These are phyloP conservation scores for Pittosporum tobira DNA, from an alignment of 129 eudicot species.

Conservation along the genomic window DNA sequence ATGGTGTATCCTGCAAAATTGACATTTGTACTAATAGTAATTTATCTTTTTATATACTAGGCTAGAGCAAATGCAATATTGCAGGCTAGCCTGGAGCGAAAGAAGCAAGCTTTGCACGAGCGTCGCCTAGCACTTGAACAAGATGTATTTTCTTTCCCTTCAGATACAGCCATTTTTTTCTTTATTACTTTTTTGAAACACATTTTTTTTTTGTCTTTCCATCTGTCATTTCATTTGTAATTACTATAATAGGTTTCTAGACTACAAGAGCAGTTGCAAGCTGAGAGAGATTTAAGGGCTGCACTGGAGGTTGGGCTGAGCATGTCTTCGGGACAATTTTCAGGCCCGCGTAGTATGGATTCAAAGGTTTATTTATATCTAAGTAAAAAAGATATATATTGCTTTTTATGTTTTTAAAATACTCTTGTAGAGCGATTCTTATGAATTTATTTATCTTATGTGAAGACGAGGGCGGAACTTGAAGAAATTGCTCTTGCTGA, in stretches of 20 bases:
- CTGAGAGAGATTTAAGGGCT: conserved; percentile 94
- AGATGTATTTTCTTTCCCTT: conserved; percentile 47
- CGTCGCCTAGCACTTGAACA: conserved; percentile 97
- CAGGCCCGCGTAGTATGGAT: conserved; percentile 81
- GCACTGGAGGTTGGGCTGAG: conserved; percentile 95
- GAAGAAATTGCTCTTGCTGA: conserved; percentile 99
- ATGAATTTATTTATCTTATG: conserved; percentile 3
- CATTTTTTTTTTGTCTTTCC: not conserved
- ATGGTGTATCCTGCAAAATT: conserved; percentile 8
- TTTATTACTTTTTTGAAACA: not conserved
- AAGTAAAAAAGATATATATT: not conserved
- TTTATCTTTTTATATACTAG: conserved; percentile 25
- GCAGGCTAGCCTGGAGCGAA: conserved; percentile 94
- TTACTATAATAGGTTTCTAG: conserved; percentile 56
- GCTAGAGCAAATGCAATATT: conserved; percentile 92
- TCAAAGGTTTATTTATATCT: conserved; percentile 64
- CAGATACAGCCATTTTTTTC: not conserved
- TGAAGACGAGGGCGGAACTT: conserved; percentile 93
- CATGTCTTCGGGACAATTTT: conserved; percentile 84
- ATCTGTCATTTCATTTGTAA: not conserved
- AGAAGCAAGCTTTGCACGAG: conserved; percentile 94
- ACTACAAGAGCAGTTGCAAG: conserved; percentile 94
- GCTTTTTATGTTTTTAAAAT: not conserved
- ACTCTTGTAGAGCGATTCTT: conserved; percentile 13
- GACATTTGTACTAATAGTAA: conserved; percentile 11